phyloP scores from a whole-genome alignment of 805 yeast species.

The Yarrowia hollandica region DNA sequence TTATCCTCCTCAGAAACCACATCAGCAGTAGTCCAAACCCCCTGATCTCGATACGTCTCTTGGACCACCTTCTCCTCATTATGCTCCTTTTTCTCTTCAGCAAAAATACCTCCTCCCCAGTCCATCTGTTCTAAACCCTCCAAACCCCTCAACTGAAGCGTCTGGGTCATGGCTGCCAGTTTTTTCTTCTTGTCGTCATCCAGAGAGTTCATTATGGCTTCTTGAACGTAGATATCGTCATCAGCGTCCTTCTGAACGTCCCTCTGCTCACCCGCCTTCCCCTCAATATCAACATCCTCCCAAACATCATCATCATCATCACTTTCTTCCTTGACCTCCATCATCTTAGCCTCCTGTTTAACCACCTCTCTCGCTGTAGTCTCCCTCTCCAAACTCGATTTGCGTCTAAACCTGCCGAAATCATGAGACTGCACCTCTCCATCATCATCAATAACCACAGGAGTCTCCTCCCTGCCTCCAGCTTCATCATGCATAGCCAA shows the following conservation, averaged over 20 bases:
- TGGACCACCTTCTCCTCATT: not conserved
- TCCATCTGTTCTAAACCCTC: not conserved
- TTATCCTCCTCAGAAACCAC: not conserved
- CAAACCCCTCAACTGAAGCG: not conserved
- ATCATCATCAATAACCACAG: slow-evolving; percentile 34
- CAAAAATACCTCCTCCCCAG: slow-evolving; percentile 20
- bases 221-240: not conserved
- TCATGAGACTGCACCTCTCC: slow-evolving; percentile 1
- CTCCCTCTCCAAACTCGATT: not conserved
- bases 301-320: slow-evolving; percentile 48
- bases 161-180: not conserved
- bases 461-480: slow-evolving; percentile 31
- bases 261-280: slow-evolving; percentile 27
- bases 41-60: not conserved
- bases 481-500: slow-evolving; percentile 51
- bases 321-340: slow-evolving; percentile 31
- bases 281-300: slow-evolving; percentile 62
- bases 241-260: slow-evolving; percentile 3
- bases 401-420: not conserved
- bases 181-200: not conserved
- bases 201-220: not conserved
- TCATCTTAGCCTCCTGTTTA: not conserved
- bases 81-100: not conserved
- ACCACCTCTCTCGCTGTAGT: not conserved
- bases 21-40: not conserved